A percentile compares a stretch with the other conserved stretches of the same genome.
Evolutionary conservation across 768 basidiomycete species (phyloP).

Genomic region (Lyophyllum decastes): DNA sequence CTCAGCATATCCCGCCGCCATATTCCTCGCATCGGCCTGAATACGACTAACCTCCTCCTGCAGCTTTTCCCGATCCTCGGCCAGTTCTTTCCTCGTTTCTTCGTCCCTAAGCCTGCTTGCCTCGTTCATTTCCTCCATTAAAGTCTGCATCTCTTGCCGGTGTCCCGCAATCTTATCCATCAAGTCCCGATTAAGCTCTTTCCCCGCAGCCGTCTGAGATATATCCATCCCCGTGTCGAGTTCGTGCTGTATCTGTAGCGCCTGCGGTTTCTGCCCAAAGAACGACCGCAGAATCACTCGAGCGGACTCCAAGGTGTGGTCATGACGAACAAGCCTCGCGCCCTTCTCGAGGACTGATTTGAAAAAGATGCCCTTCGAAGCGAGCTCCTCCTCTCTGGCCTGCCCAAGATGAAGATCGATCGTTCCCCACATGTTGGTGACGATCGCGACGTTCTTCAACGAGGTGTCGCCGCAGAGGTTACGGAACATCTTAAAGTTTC

Average conservation of each 20-base stretch:
- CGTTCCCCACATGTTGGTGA: slow-evolving; percentile 14
- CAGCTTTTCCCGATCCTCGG: slow-evolving; percentile 42
- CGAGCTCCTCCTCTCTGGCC: slow-evolving; percentile 47
- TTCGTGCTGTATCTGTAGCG: slow-evolving; percentile 57
- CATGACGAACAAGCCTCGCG: slow-evolving; percentile 44
- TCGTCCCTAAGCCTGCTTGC: slow-evolving; percentile 47
- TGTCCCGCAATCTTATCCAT: slow-evolving; percentile 47
- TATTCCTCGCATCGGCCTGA: slow-evolving; percentile 37
- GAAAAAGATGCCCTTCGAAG: slow-evolving; percentile 44
- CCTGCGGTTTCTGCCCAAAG: slow-evolving; percentile 37
- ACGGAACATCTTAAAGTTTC: slow-evolving; percentile 17
- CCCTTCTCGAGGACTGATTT: slow-evolving; percentile 52
- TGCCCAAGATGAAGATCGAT: slow-evolving; percentile 10
- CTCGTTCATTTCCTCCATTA: slow-evolving; percentile 48
- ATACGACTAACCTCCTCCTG: slow-evolving; percentile 45
- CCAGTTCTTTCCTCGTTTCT: slow-evolving; percentile 45
- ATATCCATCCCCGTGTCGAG: slow-evolving; percentile 49
- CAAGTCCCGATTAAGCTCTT: slow-evolving; percentile 51
- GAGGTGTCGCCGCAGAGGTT: slow-evolving; percentile 13
- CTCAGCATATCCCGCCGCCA: slow-evolving; percentile 38
- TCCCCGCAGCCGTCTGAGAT: slow-evolving; percentile 53
- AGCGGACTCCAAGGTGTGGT: slow-evolving; percentile 40
- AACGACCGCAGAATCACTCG: slow-evolving; percentile 43
- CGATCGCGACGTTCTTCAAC: slow-evolving; percentile 11
- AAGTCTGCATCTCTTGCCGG: slow-evolving; percentile 45